These are phyloP conservation scores for Thermomyces lanuginosus DNA, from an alignment of 2,329 filamentous ascomycete species.

Conservation along the genomic window DNA sequence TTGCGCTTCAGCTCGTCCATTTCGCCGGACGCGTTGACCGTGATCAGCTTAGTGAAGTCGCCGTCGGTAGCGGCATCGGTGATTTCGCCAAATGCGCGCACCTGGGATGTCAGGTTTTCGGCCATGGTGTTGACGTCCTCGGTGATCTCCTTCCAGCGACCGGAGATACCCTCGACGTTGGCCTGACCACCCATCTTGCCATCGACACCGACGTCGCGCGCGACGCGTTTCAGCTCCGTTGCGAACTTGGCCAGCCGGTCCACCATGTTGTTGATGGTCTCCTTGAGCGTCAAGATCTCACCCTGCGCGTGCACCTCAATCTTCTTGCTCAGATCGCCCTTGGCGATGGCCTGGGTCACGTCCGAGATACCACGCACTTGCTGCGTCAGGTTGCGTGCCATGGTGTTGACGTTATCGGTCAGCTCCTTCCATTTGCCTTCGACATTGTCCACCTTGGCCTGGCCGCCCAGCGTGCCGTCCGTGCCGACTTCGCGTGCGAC, in stretches of 20 bases:
- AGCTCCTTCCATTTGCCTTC: conserved; percentile 47
- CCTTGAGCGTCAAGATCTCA: conserved; percentile 78
- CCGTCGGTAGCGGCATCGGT: conserved; percentile 87
- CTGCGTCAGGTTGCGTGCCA: conserved; percentile 42
- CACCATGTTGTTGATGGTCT: conserved; percentile 97
- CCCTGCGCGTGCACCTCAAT: conserved; percentile 85
- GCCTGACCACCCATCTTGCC: conserved; percentile 97
- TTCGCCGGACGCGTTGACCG: conserved; percentile 84
- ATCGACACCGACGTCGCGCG: conserved; percentile 85
- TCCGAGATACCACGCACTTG: conserved; percentile 75
- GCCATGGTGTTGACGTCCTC: conserved; percentile 88
- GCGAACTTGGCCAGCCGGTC: conserved; percentile 84
- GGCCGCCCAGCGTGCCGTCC: conserved; percentile 42
- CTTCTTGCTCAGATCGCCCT: conserved; percentile 84
- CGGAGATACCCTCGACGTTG: conserved; percentile 74
- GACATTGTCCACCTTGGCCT: conserved; percentile 44
- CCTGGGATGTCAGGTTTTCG: conserved; percentile 72
- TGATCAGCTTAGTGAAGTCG: conserved; percentile 86
- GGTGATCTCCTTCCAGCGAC: conserved; percentile 92
- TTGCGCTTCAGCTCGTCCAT: conserved; percentile 97
- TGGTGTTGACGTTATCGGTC: conserved; percentile 47
- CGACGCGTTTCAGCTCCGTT: conserved; percentile 79
- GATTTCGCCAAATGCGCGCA: conserved; percentile 88
- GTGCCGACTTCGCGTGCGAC: conserved; percentile 46
- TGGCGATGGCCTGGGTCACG: conserved; percentile 81